Evolutionary conservation across 1,139 yeast species (phyloP).

Genomic region (Sugiyamaella pinicola): DNA sequence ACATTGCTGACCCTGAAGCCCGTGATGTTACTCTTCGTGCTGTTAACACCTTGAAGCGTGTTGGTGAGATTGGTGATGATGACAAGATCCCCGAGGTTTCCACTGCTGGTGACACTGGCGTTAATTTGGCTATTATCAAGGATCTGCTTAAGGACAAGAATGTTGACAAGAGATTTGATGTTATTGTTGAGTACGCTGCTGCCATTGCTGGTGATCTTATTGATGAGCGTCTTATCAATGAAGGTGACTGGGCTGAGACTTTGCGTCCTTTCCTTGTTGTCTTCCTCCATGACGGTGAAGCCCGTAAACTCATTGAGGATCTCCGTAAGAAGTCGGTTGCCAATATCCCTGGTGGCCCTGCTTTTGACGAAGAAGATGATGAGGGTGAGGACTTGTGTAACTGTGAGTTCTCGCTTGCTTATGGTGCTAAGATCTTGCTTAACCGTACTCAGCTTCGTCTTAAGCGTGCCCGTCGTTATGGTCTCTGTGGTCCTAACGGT

Average conservation of each 20-base stretch:
- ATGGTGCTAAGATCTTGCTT: constrained; percentile 99
- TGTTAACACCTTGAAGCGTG: constrained; percentile 95
- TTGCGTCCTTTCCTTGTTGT: constrained; percentile 93
- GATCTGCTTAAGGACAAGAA: constrained; percentile 70
- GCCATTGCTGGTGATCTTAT: constrained; percentile 98
- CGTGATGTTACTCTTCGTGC: constrained; percentile 98
- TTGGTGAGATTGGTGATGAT: constrained; percentile 91
- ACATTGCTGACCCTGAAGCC: constrained; percentile 99
- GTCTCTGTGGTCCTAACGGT: constrained; percentile 99
- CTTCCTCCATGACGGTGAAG: constrained; percentile 90
- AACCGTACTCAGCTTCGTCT: constrained; percentile 99
- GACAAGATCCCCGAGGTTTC: constrained; percentile 95
- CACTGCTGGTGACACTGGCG: constrained; percentile 93
- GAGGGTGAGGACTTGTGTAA: constrained; percentile 99
- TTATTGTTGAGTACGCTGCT: constrained; percentile 80
- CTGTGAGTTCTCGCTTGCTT: constrained; percentile 99
- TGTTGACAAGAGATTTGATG: constrained; percentile 71
- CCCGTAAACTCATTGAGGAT: constrained; percentile 88
- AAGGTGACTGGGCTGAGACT: constrained; percentile 85
- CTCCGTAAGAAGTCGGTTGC: constrained; percentile 96
- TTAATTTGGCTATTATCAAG: constrained; percentile 81
- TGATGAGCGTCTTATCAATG: constrained; percentile 96
- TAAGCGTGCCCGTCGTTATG: constrained; percentile 99
- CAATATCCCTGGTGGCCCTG: constrained; percentile 95
- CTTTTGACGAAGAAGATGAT: constrained; percentile 98